Conservation (phyloP, 2,329 filamentous ascomycete species). For the Neopestalotiopsis sp. region DNA sequence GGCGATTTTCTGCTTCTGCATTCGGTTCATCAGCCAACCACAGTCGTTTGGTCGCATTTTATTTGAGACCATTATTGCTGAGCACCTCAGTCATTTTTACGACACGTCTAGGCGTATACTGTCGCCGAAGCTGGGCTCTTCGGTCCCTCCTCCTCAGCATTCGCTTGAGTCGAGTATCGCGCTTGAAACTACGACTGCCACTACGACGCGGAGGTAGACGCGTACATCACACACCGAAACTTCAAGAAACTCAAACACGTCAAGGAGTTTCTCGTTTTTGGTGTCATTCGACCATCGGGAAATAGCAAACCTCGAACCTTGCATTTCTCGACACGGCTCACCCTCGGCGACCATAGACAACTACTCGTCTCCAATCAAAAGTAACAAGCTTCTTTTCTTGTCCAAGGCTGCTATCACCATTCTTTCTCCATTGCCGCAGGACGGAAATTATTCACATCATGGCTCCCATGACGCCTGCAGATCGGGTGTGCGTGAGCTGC, state of each 20-base stretch:
- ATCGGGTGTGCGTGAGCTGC: slow-evolving; percentile 60
- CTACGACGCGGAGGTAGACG: background rate
- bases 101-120: background rate
- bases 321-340: too few species aligned
- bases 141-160: too few species aligned
- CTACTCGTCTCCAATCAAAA: too few species aligned
- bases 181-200: too few species aligned
- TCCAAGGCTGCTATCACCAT: background rate
- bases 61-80: background rate
- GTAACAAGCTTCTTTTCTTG: too few species aligned
- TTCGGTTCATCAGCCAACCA: background rate
- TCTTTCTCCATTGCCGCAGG: background rate
- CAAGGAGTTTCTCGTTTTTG: background rate
- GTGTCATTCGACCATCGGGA: background rate
- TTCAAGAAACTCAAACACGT: background rate
- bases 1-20: background rate
- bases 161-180: too few species aligned
- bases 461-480: slow-evolving; percentile 28
- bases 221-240: background rate
- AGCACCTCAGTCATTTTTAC: background rate
- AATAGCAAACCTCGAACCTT: background rate
- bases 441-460: slow-evolving; percentile 24
- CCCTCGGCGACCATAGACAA: too few species aligned
- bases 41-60: background rate
- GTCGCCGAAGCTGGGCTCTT: too few species aligned